A percentile compares a stretch with the other conserved stretches of the same genome.
These are phyloP conservation scores for Microsporum audouinii DNA, from an alignment of 2,329 filamentous ascomycete genomes.

Conservation along the genomic window DNA sequence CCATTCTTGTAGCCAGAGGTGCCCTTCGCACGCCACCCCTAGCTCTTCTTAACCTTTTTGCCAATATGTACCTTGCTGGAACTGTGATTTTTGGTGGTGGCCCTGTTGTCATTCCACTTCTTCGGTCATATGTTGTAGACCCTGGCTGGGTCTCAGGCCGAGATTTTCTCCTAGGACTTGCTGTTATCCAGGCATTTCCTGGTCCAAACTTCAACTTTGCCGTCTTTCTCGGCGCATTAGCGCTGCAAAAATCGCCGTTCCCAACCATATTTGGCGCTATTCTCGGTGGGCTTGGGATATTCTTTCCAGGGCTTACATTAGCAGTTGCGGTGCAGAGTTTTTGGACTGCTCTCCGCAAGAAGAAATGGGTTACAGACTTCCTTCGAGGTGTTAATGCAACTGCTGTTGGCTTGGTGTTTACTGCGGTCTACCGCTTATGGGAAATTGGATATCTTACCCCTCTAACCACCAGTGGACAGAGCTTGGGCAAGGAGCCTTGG, in stretches of 20 bases:
- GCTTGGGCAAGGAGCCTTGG: slow-evolving; percentile 49
- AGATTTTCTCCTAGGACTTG: slow-evolving; percentile 62
- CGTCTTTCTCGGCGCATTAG: slow-evolving; percentile 46
- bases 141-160: slow-evolving; percentile 59
- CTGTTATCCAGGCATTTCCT: slow-evolving; percentile 59
- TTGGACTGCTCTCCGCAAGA: slow-evolving; percentile 42
- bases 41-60: slow-evolving; percentile 52
- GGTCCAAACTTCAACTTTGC: slow-evolving; percentile 45
- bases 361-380: slow-evolving; percentile 38
- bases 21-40: slow-evolving; percentile 33
- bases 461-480: slow-evolving; percentile 39
- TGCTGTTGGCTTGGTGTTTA: slow-evolving; percentile 52
- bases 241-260: slow-evolving; percentile 27
- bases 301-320: slow-evolving; percentile 27
- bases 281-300: slow-evolving; percentile 39
- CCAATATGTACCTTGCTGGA: slow-evolving; percentile 62
- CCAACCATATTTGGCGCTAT: slow-evolving; percentile 38
- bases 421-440: slow-evolving; percentile 53
- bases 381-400: slow-evolving; percentile 49
- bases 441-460: slow-evolving; percentile 49
- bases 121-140: slow-evolving; percentile 51
- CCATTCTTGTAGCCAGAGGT: slow-evolving; percentile 44
- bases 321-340: slow-evolving; percentile 36
- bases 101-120: slow-evolving; percentile 53
- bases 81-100: slow-evolving; percentile 57